phyloP scores from a whole-genome alignment of 2,329 filamentous ascomycete genomes.

The Hymenoscyphus albidus region DNA sequence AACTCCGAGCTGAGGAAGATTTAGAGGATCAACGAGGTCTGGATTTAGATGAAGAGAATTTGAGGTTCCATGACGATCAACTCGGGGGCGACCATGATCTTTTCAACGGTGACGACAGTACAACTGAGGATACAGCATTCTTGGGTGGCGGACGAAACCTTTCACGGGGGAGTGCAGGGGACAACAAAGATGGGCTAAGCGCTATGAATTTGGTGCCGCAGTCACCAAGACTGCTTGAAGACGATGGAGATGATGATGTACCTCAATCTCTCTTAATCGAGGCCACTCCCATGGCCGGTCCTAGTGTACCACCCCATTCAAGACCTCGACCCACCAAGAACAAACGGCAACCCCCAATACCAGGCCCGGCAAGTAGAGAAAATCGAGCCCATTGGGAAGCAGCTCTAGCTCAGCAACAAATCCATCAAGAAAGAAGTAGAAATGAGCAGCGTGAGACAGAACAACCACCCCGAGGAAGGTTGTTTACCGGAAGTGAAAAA shows the following conservation, averaged over 20 bases:
- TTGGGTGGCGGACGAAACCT: conserved; percentile 22
- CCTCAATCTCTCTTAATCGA: conserved; percentile 62
- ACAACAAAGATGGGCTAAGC: conserved; percentile 11
- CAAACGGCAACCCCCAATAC: conserved; percentile 33
- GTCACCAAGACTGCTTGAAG: conserved; percentile 34
- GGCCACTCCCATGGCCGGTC: conserved; percentile 38
- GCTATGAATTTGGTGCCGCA: conserved; percentile 29
- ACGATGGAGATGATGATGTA: conserved; percentile 49
- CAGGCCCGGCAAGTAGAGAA: conserved; percentile 43
- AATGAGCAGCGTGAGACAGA: conserved; percentile 30
- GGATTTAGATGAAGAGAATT: conserved; percentile 35
- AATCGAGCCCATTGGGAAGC: conserved; percentile 53
- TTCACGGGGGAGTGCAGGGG: conserved; percentile 10
- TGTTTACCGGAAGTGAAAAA: conserved; percentile 51
- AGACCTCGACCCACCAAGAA: conserved; percentile 17
- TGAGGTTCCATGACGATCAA: conserved; percentile 34
- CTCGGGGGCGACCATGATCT: conserved; percentile 28
- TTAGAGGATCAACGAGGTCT: conserved; percentile 34
- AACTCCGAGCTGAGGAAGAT: conserved; percentile 35
- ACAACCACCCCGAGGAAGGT: conserved; percentile 44
- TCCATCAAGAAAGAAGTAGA: conserved; percentile 41
- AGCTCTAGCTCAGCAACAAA: conserved; percentile 47
- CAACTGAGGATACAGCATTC: conserved; percentile 34
- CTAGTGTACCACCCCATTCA: conserved; percentile 27
- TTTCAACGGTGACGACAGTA: conserved; percentile 33